These are phyloP conservation scores for Pichia membranifaciens DNA, from an alignment of 805 yeast genomes.

Conservation along the genomic window DNA sequence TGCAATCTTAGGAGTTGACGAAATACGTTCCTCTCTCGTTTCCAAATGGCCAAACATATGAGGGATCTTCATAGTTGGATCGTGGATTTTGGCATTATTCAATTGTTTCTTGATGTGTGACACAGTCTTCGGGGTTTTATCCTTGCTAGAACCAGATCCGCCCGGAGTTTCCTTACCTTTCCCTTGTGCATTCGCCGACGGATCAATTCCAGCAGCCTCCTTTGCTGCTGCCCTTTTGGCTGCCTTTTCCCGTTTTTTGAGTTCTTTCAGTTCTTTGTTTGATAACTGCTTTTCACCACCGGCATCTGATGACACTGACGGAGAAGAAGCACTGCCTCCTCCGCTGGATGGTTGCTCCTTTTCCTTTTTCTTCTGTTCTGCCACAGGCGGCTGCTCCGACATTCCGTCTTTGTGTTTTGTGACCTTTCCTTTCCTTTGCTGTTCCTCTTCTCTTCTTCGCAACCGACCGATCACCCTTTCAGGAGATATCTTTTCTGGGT, in stretches of 20 bases:
- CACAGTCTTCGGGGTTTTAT: slow-evolving; percentile 37
- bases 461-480: too few species aligned
- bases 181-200: slow-evolving; percentile 2
- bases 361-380: background rate
- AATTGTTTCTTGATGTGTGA: slow-evolving; percentile 50
- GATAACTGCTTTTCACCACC: slow-evolving; percentile 31
- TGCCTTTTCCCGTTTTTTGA: slow-evolving; percentile 84
- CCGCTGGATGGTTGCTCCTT: background rate
- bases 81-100: slow-evolving; percentile 44
- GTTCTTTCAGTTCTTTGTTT: slow-evolving; percentile 80
- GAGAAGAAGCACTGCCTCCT: background rate
- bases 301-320: background rate
- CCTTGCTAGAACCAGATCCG: background rate
- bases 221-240: slow-evolving; percentile 85
- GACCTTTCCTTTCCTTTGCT: too few species aligned
- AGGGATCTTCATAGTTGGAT: slow-evolving; percentile 44
- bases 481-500: too few species aligned
- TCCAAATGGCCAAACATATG: slow-evolving; percentile 74
- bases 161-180: background rate
- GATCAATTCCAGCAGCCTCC: slow-evolving; percentile 12
- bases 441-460: too few species aligned
- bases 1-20: slow-evolving; percentile 47
- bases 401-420: background rate
- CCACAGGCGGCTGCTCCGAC: background rate
- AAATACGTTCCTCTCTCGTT: slow-evolving; percentile 70